Percentiles rank a stretch among this genome's conserved stretches.
phyloP scores from a whole-genome alignment of 1,284 basidiomycete genomes.

The Rhodotorula sp. region DNA sequence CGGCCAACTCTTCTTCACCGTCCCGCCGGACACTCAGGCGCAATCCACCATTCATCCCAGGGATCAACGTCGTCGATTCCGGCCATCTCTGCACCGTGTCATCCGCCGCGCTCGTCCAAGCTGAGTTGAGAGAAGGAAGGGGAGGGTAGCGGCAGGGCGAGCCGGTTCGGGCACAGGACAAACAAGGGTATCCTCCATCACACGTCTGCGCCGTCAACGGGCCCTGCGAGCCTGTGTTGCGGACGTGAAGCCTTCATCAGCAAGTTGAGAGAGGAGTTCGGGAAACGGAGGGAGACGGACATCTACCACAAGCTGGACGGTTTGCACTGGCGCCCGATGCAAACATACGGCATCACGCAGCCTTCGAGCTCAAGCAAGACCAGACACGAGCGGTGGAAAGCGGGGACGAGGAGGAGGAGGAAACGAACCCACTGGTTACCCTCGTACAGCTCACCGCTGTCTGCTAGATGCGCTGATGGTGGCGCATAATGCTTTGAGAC shows the following conservation, averaged over 20 bases:
- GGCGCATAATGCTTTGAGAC: no score
- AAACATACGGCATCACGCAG: slow-evolving; percentile 5
- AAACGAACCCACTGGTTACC: background rate
- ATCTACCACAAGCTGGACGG: slow-evolving; percentile 1
- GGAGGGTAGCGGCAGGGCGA: slow-evolving; percentile 4
- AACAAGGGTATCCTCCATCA: slow-evolving; percentile 13
- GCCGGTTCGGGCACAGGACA: background rate
- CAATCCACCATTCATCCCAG: background rate
- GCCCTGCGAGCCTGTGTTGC: background rate
- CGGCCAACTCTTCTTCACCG: slow-evolving; percentile 2
- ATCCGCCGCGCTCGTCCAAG: slow-evolving; percentile 5
- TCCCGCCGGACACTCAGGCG: slow-evolving; percentile 7
- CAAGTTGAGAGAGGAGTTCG: background rate
- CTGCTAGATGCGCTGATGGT: no score
- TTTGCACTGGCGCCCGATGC: background rate
- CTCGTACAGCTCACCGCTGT: no score
- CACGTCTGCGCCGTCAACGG: background rate
- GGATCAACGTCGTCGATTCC: slow-evolving; percentile 11
- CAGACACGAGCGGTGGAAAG: no score
- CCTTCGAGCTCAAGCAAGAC: background rate
- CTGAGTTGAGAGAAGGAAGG: background rate
- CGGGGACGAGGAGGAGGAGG: no score
- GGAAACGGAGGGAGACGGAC: background rate
- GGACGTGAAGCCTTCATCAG: no score
- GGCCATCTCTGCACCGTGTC: slow-evolving; percentile 20